Evolutionary conservation across 2,329 filamentous ascomycete species (phyloP).

Genomic region (Karstenula rhodostoma): DNA sequence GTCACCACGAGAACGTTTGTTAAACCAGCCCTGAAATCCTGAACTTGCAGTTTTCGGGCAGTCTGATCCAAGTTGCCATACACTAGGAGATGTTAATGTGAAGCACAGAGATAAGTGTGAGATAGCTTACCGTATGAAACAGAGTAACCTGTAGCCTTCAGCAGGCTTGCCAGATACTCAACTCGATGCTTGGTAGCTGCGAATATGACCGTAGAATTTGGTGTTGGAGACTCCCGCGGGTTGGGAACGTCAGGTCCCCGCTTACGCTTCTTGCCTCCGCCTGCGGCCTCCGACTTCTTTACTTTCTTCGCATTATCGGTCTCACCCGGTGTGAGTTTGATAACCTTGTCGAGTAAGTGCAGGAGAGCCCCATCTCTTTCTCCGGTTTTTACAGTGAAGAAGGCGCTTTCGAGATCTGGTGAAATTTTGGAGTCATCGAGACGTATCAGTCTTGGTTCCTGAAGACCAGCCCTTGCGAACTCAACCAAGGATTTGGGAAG

Average conservation of each 20-base stretch:
- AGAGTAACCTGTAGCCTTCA: slow-evolving; percentile 82
- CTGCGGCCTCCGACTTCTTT: slow-evolving; percentile 55
- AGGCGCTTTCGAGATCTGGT: slow-evolving; percentile 92
- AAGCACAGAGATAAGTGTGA: slow-evolving; percentile 9
- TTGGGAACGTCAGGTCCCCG: slow-evolving; percentile 61
- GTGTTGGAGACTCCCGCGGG: slow-evolving; percentile 75
- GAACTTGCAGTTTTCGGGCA: slow-evolving; percentile 89
- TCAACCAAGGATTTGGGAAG: slow-evolving; percentile 93
- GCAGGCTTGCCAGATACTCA: slow-evolving; percentile 85
- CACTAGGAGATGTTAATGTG: slow-evolving; percentile 54
- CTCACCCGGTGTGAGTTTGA: slow-evolving; percentile 81
- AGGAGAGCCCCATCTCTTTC: slow-evolving; percentile 95
- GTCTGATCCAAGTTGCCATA: slow-evolving; percentile 96
- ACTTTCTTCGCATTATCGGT: slow-evolving; percentile 61
- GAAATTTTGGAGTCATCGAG: slow-evolving; percentile 97
- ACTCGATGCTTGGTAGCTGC: slow-evolving; percentile 97
- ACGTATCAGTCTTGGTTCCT: slow-evolving; percentile 89
- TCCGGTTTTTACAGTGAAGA: slow-evolving; percentile 89
- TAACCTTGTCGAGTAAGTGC: slow-evolving; percentile 88
- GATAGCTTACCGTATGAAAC: slow-evolving; percentile 71
- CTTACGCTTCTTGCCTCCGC: slow-evolving; percentile 76
- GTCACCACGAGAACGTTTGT: slow-evolving; percentile 95
- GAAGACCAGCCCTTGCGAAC: slow-evolving; percentile 90
- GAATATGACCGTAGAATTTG: slow-evolving; percentile 94
- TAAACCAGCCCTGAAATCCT: slow-evolving; percentile 83